A percentile compares a stretch with the other conserved stretches of the same genome.
Evolutionary conservation across 2,329 filamentous ascomycete species (phyloP).

Genomic region (Aspergillus candidus): DNA sequence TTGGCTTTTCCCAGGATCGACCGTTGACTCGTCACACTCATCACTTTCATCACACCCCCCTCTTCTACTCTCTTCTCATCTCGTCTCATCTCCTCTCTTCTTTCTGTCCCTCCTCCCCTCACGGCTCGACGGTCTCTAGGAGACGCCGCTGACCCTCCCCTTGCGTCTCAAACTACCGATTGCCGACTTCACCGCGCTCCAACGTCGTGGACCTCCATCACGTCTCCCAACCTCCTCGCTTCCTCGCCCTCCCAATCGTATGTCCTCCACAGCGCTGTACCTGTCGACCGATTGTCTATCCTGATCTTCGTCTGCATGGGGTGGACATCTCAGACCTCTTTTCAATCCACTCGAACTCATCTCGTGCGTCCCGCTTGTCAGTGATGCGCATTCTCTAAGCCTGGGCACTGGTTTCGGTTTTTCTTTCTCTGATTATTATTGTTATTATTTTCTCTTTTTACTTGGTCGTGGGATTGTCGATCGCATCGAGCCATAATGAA

Average conservation of each 20-base stretch:
- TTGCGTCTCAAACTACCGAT: not conserved
- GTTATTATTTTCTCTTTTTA: too few species aligned
- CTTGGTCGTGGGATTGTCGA: not conserved
- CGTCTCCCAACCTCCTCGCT: slow-evolving; percentile 1
- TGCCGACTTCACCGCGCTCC: not conserved
- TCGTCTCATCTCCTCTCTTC: not conserved
- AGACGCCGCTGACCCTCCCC: not conserved
- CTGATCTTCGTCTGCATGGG: slow-evolving; percentile 6
- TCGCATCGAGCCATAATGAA: slow-evolving; percentile 20
- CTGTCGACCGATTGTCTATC: not conserved
- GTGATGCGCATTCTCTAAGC: slow-evolving; percentile 18
- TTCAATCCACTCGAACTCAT: slow-evolving; percentile 15
- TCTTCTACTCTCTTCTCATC: slow-evolving; percentile 4
- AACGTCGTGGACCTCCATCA: not conserved
- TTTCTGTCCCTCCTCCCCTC: slow-evolving; percentile 7
- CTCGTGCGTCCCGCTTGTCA: slow-evolving; percentile 19
- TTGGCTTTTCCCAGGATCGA: slow-evolving; percentile 10
- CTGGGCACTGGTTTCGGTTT: slow-evolving; percentile 1
- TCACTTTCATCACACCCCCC: too few species aligned
- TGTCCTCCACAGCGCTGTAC: too few species aligned
- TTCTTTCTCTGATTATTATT: too few species aligned
- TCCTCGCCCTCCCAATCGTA: not conserved
- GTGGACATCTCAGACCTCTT: slow-evolving; percentile 12
- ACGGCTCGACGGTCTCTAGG: slow-evolving; percentile 3
- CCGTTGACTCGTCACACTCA: slow-evolving; percentile 17